These are phyloP conservation scores for Aspergillaceae sp. DNA, from an alignment of 2,329 filamentous ascomycete genomes.

Conservation along the genomic window DNA sequence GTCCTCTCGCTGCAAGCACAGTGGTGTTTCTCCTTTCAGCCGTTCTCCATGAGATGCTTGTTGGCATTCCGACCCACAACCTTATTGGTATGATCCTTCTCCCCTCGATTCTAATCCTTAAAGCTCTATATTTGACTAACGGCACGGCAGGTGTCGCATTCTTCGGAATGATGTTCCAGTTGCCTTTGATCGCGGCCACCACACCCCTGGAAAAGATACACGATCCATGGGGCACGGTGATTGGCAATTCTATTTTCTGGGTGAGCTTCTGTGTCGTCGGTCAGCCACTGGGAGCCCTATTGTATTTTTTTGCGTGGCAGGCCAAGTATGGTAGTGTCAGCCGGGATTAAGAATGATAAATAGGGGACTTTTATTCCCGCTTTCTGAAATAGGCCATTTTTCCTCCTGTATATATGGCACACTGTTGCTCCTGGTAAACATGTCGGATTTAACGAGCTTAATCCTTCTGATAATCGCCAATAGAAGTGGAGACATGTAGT, in stretches of 20 bases:
- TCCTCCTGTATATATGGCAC: conserved; percentile 3
- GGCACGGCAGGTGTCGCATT: conserved; percentile 68
- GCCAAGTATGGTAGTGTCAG: conserved; percentile 87
- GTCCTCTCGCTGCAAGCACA: conserved; percentile 59
- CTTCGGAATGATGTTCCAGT: conserved; percentile 83
- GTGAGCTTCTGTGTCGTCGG: conserved; percentile 91
- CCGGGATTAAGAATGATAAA: conserved; percentile 6
- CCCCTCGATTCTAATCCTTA: not conserved
- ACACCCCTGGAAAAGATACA: conserved; percentile 70
- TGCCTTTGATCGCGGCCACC: conserved; percentile 78
- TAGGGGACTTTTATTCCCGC: conserved; percentile 2
- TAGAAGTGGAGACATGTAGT: too few species aligned
- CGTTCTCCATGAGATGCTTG: conserved; percentile 80
- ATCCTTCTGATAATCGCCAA: not conserved
- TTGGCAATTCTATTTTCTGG: conserved; percentile 95
- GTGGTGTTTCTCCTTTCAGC: conserved; percentile 84
- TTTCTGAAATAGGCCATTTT: conserved; percentile 2
- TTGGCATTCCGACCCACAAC: conserved; percentile 91
- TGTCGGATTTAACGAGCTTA: not conserved
- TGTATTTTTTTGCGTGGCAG: conserved; percentile 99
- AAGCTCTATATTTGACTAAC: conserved; percentile 5
- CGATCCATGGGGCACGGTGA: conserved; percentile 63
- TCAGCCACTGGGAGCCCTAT: conserved; percentile 80
- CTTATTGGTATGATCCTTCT: conserved; percentile 57
- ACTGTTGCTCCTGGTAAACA: not conserved